Evolutionary conservation across 176 grass and related monocot species (phyloP).

Genomic region (Leersia perrieri): DNA sequence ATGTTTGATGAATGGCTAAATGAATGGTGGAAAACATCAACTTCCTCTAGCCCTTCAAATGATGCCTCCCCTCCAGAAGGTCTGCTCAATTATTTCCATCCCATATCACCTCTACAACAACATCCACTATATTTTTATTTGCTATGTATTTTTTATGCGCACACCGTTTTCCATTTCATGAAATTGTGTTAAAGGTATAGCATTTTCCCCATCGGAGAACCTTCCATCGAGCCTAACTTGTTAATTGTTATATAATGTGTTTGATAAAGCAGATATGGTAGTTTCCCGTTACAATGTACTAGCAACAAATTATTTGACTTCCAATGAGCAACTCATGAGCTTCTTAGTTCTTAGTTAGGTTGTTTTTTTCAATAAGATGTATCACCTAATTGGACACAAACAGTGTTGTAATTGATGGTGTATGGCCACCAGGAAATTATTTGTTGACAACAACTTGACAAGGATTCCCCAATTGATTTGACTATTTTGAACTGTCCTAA

Average conservation of each 20-base stretch:
- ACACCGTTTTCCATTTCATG: not conserved
- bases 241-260: not conserved
- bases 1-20: conserved; percentile 96
- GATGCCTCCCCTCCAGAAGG: conserved; percentile 42
- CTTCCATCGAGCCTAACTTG: not conserved
- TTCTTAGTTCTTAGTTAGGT: not conserved
- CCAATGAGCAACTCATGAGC: not conserved
- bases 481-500: not conserved
- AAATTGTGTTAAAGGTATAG: not conserved
- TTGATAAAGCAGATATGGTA: conserved; percentile 10
- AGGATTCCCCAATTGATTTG: not conserved
- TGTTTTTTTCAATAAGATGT: not conserved
- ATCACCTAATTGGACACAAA: not conserved
- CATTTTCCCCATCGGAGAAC: not conserved
- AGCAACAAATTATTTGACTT: not conserved
- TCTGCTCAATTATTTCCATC: conserved; percentile 26
- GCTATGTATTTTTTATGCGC: not conserved
- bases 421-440: not conserved
- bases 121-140: conserved; percentile 1
- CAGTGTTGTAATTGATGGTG: not conserved
- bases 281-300: not conserved
- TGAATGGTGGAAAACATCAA: conserved; percentile 72
- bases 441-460: not conserved
- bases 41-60: conserved; percentile 25
- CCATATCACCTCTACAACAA: not conserved